Conservation (phyloP, 257 asterid species). For the Solanum infundibuliforme region DNA sequence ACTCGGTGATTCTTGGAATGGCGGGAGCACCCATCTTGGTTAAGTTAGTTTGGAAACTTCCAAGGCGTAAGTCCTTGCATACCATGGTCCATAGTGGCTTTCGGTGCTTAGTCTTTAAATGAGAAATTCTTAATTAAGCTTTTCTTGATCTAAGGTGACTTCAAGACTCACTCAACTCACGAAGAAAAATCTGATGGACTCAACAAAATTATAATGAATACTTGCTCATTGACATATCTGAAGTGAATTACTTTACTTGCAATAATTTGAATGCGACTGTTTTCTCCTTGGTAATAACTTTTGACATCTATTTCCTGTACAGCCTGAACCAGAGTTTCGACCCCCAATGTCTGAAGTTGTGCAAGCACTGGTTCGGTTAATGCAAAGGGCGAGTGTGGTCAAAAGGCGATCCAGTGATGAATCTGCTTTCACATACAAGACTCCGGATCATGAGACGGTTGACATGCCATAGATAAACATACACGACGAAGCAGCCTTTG, state of each 20-base stretch:
- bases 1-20: not conserved
- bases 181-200: not conserved
- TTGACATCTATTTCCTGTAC: constrained; percentile 6
- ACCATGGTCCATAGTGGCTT: not conserved
- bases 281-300: not conserved
- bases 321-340: constrained; percentile 97
- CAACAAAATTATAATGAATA: not conserved
- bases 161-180: not conserved
- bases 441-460: constrained; percentile 46
- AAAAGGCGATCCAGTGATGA: constrained; percentile 70
- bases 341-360: constrained; percentile 99
- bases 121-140: not conserved
- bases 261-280: not conserved
- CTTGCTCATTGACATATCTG: not conserved
- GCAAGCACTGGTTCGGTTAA: constrained; percentile 79
- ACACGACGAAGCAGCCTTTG: constrained; percentile 17
- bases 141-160: not conserved
- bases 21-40: not conserved
- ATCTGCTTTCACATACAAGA: constrained; percentile 60
- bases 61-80: not conserved
- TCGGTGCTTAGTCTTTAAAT: not conserved
- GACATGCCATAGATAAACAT: constrained; percentile 39
- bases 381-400: constrained; percentile 78
- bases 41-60: not conserved
- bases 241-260: not conserved